phyloP scores from a whole-genome alignment of 208 protist species.

The Trypanosoma melophagium region DNA sequence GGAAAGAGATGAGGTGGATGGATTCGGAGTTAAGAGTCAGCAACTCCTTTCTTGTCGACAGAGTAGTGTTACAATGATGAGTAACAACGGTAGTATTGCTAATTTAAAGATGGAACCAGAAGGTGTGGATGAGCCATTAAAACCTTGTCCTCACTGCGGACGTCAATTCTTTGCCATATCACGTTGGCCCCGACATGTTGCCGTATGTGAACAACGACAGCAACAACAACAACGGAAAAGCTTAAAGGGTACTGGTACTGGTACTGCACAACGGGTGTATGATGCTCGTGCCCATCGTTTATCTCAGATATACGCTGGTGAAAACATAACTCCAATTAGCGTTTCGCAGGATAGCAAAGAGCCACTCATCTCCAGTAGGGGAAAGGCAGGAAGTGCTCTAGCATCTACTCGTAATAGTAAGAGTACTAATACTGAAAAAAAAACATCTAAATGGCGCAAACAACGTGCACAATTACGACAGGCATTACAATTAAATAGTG shows the following conservation, averaged over 20 bases:
- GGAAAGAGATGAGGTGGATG: constrained; percentile 1
- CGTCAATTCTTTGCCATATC: constrained; percentile 60
- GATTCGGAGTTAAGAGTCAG: not conserved
- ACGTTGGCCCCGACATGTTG: constrained; percentile 55
- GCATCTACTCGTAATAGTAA: not conserved
- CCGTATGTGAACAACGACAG: constrained; percentile 42
- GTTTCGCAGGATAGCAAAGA: not conserved
- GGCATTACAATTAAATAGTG: constrained; percentile 18
- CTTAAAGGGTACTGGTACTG: not conserved
- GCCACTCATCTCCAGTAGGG: constrained; percentile 8
- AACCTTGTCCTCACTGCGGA: constrained; percentile 71
- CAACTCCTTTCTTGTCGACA: not conserved
- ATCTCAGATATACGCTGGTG: constrained; percentile 8
- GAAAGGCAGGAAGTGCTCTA: not conserved
- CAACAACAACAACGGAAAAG: constrained; percentile 19
- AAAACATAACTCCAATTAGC: constrained; percentile 2
- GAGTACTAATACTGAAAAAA: not conserved
- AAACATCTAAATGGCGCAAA: constrained; percentile 27
- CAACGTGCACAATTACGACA: constrained; percentile 49
- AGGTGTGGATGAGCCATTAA: constrained; percentile 38
- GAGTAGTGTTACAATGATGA: not conserved
- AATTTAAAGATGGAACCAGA: constrained; percentile 24
- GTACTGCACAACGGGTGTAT: not conserved
- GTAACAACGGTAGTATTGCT: constrained; percentile 2
- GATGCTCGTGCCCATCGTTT: constrained; percentile 11